Conservation (phyloP, 345 rosid species). For the Brassica rapa region DNA sequence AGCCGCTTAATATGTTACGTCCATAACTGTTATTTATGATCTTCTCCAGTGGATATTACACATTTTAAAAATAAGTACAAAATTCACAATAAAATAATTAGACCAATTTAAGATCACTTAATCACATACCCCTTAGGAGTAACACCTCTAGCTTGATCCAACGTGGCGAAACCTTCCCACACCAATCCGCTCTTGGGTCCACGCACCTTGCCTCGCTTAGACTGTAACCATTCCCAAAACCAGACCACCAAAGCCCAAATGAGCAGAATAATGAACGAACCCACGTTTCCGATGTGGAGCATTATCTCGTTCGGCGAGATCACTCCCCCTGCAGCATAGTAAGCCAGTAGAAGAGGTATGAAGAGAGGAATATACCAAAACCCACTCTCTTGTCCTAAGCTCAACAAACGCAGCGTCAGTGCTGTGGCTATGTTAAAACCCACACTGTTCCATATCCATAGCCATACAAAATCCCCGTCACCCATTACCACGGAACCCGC, state of each 20-base stretch:
- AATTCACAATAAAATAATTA: background rate
- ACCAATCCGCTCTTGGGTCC: conserved; percentile 30
- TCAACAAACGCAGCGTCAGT: background rate
- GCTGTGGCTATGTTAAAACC: background rate
- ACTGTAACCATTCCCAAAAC: conserved; percentile 7
- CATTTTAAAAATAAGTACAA: background rate
- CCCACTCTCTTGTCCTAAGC: conserved; percentile 17
- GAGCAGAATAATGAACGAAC: background rate
- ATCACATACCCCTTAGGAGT: background rate
- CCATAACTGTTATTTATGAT: background rate
- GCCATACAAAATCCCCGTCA: background rate
- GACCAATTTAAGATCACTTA: conserved; percentile 7
- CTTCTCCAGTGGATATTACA: background rate
- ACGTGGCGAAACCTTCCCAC: conserved; percentile 36
- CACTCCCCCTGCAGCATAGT: background rate
- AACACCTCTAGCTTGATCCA: conserved; percentile 27
- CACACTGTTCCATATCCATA: conserved; percentile 16
- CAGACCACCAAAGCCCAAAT: background rate
- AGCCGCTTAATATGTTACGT: background rate
- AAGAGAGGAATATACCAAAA: conserved; percentile 19
- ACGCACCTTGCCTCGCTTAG: conserved; percentile 17
- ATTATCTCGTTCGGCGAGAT: background rate
- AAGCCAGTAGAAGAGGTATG: conserved; percentile 10
- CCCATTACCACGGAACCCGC: conserved; percentile 16
- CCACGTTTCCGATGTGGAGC: background rate